A percentile compares a stretch with the other conserved stretches of the same genome.
Conservation (phyloP, 495 filamentous ascomycete genomes). For the Aspergillus coremiiformis region DNA sequence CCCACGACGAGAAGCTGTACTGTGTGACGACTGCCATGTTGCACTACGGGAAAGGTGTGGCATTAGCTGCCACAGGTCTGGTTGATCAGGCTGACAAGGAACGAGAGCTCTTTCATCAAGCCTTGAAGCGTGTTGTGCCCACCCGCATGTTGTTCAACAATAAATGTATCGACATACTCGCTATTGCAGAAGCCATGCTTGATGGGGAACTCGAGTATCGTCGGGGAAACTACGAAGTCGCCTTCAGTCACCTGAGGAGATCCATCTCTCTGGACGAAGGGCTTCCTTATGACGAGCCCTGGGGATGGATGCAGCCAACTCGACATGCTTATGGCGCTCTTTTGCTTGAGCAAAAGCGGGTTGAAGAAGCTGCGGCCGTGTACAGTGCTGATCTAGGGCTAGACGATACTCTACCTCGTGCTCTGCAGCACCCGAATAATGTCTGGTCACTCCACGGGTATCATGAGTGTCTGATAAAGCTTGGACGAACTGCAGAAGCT, state of each 20-base stretch:
- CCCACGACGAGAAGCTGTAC: slow-evolving; percentile 47
- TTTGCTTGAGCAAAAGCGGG: slow-evolving; percentile 49
- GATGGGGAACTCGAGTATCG: slow-evolving; percentile 65
- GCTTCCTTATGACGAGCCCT: slow-evolving; percentile 57
- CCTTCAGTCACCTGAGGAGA: slow-evolving; percentile 46
- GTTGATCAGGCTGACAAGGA: slow-evolving; percentile 41
- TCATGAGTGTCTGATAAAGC: slow-evolving; percentile 49
- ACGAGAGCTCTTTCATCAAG: slow-evolving; percentile 37
- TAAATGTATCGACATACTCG: slow-evolving; percentile 51
- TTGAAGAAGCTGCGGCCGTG: slow-evolving; percentile 44
- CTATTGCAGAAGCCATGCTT: slow-evolving; percentile 54
- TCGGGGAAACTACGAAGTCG: slow-evolving; percentile 43
- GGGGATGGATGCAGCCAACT: slow-evolving; percentile 61
- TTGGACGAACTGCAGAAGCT: slow-evolving; percentile 44
- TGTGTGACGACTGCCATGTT: slow-evolving; percentile 56
- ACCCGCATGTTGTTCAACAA: slow-evolving; percentile 61
- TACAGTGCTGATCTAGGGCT: slow-evolving; percentile 55
- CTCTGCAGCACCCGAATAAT: slow-evolving; percentile 55
- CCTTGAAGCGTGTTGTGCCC: slow-evolving; percentile 37
- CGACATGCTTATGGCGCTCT: slow-evolving; percentile 57
- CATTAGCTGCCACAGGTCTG: slow-evolving; percentile 46
- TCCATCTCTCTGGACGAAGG: slow-evolving; percentile 47
- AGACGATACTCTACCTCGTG: slow-evolving; percentile 44
- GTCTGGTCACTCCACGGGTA: slow-evolving; percentile 60
- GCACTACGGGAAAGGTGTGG: slow-evolving; percentile 59